These are phyloP conservation scores for Larix kaempferi DNA, from an alignment of 75 land plant genomes.

Conservation along the genomic window DNA sequence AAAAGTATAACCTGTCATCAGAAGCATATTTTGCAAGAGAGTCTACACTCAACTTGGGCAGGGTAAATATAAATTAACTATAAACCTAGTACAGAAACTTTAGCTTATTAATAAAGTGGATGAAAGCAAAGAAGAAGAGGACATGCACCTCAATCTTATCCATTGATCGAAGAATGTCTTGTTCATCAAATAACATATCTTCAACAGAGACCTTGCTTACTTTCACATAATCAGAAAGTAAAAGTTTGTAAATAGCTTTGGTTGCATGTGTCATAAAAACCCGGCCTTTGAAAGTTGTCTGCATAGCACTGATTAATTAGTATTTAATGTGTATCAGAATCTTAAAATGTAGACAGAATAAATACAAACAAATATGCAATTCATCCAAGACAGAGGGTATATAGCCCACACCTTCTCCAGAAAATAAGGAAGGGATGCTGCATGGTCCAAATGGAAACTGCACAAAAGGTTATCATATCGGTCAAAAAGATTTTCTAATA, in stretches of 20 bases:
- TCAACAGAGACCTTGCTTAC: too few species aligned
- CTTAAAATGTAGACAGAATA: constrained; percentile 2
- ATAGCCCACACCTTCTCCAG: constrained; percentile 74
- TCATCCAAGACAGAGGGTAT: not conserved
- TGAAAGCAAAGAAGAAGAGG: too few species aligned
- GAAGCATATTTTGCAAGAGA: too few species aligned
- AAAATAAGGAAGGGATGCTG: constrained; percentile 98
- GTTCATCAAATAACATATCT: too few species aligned
- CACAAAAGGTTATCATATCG: constrained; percentile 9
- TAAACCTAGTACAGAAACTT: too few species aligned
- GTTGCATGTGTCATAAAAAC: constrained; percentile 99
- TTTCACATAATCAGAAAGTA: constrained; percentile 89
- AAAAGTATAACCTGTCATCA: too few species aligned
- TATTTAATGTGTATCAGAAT: not conserved
- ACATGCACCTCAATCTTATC: too few species aligned
- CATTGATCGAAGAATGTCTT: too few species aligned
- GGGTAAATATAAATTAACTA: too few species aligned
- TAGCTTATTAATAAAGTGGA: too few species aligned
- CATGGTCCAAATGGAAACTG: constrained; percentile 99
- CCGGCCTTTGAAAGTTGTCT: constrained; percentile 93
- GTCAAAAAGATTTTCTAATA: not conserved
- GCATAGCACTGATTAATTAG: constrained; percentile 4
- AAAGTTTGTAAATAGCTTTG: constrained; percentile 89
- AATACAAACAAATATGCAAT: not conserved
- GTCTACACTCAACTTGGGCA: too few species aligned